These are phyloP conservation scores for Fusarium zealandicum DNA, from an alignment of 2,329 filamentous ascomycete species.

Conservation along the genomic window DNA sequence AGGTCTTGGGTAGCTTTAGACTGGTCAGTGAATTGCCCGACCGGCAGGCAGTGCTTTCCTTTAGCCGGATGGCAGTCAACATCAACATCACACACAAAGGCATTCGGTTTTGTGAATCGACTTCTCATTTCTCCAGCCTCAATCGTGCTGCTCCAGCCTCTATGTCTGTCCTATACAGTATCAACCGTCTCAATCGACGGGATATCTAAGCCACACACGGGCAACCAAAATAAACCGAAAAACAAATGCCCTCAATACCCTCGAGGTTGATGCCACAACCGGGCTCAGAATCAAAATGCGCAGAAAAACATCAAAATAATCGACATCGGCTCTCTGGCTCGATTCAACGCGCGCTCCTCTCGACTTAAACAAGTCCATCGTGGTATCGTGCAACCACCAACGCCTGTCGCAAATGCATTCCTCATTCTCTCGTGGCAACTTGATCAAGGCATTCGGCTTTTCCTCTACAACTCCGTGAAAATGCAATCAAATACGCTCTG, in stretches of 20 bases:
- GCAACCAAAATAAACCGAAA: constrained; percentile 11
- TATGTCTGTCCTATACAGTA: constrained; percentile 9
- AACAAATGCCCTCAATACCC: not conserved
- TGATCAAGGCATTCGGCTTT: constrained; percentile 11
- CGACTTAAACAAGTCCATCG: constrained; percentile 16
- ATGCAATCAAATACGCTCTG: constrained; percentile 2
- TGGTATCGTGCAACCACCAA: constrained; percentile 35
- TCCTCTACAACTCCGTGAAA: constrained; percentile 23
- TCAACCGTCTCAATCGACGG: constrained; percentile 14
- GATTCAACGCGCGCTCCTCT: not conserved
- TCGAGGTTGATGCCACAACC: not conserved
- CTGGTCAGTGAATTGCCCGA: no score
- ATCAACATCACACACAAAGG: not conserved
- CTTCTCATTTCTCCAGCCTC: constrained; percentile 4
- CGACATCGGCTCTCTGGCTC: constrained; percentile 3
- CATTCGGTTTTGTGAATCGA: not conserved
- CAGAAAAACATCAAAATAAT: constrained; percentile 3
- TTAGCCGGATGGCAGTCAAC: no score
- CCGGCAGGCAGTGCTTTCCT: no score
- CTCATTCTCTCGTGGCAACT: constrained; percentile 23
- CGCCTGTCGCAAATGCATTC: constrained; percentile 26
- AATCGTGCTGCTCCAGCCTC: not conserved
- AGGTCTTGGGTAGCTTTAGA: no score
- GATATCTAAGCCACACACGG: constrained; percentile 12
- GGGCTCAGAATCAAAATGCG: not conserved